phyloP scores from a whole-genome alignment of 345 rosid genomes.

The Laguncularia racemosa region DNA sequence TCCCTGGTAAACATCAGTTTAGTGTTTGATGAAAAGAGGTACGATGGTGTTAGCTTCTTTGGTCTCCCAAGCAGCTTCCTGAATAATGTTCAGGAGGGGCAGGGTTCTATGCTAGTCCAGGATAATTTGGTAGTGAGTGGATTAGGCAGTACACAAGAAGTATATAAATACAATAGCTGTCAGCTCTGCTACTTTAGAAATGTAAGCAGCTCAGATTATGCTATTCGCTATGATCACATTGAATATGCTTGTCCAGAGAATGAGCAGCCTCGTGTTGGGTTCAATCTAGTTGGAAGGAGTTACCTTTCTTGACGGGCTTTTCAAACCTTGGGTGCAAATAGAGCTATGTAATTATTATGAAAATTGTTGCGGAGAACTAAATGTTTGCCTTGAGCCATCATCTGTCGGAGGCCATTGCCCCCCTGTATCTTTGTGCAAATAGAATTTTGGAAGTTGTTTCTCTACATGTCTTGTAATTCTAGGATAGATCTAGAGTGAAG shows the following conservation, averaged over 20 bases:
- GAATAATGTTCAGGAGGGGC: slow-evolving; percentile 46
- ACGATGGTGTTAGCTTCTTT: slow-evolving; percentile 12
- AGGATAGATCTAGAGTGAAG: too few relatives aligned
- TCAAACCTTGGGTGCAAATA: background rate
- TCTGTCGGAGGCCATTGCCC: too few relatives aligned
- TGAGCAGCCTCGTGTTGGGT: slow-evolving; percentile 1
- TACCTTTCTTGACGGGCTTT: background rate
- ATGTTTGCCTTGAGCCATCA: too few relatives aligned
- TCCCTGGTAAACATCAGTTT: slow-evolving; percentile 34
- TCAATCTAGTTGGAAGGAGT: background rate
- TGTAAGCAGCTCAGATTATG: slow-evolving; percentile 63
- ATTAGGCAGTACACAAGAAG: slow-evolving; percentile 45
- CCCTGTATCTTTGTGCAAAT: too few relatives aligned
- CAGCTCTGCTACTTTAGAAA: slow-evolving; percentile 65
- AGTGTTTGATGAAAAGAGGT: slow-evolving; percentile 52
- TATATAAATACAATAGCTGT: slow-evolving; percentile 37
- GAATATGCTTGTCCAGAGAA: slow-evolving; percentile 22
- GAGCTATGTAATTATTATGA: too few relatives aligned
- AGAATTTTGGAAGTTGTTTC: too few relatives aligned
- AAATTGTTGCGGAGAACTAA: too few relatives aligned
- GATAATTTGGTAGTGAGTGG: slow-evolving; percentile 40
- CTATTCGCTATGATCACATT: slow-evolving; percentile 41
- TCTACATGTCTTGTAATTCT: too few relatives aligned
- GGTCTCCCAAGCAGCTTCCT: slow-evolving; percentile 24
- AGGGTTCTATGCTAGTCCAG: slow-evolving; percentile 38